Conservation (phyloP, 2,329 filamentous ascomycete species). For the Nemania serpens region DNA sequence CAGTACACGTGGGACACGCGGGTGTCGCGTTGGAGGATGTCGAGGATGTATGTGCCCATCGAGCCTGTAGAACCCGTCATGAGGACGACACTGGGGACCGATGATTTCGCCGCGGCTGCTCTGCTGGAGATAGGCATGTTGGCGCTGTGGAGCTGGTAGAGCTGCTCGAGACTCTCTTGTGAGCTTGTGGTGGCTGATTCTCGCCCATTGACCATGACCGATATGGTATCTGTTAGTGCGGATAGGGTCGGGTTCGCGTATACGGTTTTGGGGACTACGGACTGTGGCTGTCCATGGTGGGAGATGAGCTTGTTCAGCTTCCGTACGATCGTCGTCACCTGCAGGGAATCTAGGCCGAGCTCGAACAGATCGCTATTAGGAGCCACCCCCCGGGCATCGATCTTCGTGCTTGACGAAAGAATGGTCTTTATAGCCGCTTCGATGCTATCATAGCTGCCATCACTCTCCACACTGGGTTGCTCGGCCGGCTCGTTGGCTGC, state of each 20-base stretch:
- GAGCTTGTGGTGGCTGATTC: neutral
- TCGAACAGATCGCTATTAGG: conserved; percentile 28
- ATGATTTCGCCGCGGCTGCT: neutral
- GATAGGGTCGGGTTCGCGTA: conserved; percentile 28
- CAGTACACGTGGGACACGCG: conserved; percentile 28
- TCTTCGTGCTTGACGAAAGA: conserved; percentile 21
- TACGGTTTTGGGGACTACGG: conserved; percentile 13
- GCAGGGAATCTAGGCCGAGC: conserved; percentile 32
- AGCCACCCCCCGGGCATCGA: conserved; percentile 12
- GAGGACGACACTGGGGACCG: conserved; percentile 15
- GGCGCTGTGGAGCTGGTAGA: conserved; percentile 16
- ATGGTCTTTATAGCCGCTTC: conserved; percentile 18
- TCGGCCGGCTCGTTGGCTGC: neutral
- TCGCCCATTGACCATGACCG: conserved; percentile 7
- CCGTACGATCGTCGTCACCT: conserved; percentile 22
- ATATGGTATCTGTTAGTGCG: conserved; percentile 21
- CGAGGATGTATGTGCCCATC: conserved; percentile 32
- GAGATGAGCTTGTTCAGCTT: conserved; percentile 21
- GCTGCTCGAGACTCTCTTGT: conserved; percentile 22
- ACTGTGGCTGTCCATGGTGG: conserved; percentile 2
- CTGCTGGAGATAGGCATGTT: conserved; percentile 23
- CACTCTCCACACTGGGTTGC: neutral
- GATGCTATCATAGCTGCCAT: neutral
- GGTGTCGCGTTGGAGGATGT: conserved; percentile 19
- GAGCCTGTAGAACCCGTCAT: conserved; percentile 35